These are phyloP conservation scores for Populus nigra DNA, from an alignment of 345 rosid genomes.

Conservation along the genomic window DNA sequence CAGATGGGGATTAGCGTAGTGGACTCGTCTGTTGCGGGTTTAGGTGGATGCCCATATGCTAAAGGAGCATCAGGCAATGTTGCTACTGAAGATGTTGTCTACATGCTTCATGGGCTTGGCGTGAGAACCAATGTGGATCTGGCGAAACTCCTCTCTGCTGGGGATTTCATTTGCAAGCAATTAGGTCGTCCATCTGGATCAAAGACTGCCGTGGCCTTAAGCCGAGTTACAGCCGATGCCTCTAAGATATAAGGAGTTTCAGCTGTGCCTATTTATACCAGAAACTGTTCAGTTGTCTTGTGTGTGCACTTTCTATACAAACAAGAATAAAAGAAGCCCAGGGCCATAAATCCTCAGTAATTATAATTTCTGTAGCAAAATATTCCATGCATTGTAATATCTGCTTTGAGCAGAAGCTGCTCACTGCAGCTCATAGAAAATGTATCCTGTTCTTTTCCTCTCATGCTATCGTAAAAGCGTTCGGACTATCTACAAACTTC, in stretches of 20 bases:
- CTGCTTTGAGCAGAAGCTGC: background rate
- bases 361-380: background rate
- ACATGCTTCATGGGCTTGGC: slow-evolving; percentile 74
- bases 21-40: slow-evolving; percentile 62
- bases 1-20: slow-evolving; percentile 76
- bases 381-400: background rate
- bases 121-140: slow-evolving; percentile 63
- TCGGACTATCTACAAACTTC: background rate
- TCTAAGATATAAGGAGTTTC: slow-evolving; percentile 55
- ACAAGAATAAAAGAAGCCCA: background rate
- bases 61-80: slow-evolving; percentile 81
- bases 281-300: background rate
- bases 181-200: slow-evolving; percentile 61
- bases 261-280: background rate
- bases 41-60: slow-evolving; percentile 84
- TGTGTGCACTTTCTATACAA: background rate
- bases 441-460: background rate
- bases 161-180: slow-evolving; percentile 64
- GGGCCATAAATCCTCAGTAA: background rate
- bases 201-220: slow-evolving; percentile 52
- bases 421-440: background rate
- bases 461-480: background rate
- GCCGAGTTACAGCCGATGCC: slow-evolving; percentile 53
- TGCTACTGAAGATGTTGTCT: slow-evolving; percentile 72
- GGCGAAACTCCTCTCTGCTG: slow-evolving; percentile 49